phyloP scores from a whole-genome alignment of 2,329 filamentous ascomycete species.

The Rutstroemia sydowiana region DNA sequence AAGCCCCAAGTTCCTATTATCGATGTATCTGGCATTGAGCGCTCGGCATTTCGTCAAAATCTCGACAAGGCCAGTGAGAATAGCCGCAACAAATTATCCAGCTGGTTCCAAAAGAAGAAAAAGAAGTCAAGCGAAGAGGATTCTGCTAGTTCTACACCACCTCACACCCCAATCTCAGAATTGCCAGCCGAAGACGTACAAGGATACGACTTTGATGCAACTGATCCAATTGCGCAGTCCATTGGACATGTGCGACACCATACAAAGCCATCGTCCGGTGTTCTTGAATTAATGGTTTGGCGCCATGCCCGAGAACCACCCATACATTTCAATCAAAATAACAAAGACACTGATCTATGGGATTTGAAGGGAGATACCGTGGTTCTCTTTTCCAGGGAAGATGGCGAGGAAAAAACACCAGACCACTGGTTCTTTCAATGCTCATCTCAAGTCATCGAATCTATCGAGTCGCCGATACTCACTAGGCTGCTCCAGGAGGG shows the following conservation, averaged over 20 bases:
- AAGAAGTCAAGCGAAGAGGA: background rate
- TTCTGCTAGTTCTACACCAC: background rate
- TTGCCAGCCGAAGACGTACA: background rate
- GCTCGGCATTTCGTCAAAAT: conserved; percentile 2
- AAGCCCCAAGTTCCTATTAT: conserved; percentile 6
- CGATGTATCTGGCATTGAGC: conserved; percentile 8
- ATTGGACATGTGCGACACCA: background rate
- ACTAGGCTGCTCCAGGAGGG: conserved; percentile 47
- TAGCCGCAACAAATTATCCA: conserved; percentile 3
- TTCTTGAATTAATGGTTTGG: background rate
- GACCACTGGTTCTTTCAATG: conserved; percentile 50
- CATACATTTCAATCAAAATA: background rate
- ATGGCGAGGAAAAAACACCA: conserved; percentile 31
- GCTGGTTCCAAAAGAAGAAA: conserved; percentile 8
- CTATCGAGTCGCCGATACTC: conserved; percentile 47
- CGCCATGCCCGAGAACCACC: background rate
- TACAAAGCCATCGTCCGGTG: background rate
- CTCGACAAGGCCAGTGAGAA: conserved; percentile 8
- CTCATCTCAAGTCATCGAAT: conserved; percentile 51
- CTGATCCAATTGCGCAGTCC: background rate
- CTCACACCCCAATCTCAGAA: background rate
- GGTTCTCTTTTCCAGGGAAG: conserved; percentile 44
- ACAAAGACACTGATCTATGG: conserved; percentile 33
- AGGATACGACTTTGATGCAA: background rate
- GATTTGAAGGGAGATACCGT: conserved; percentile 54